These are phyloP conservation scores for Heterobasidion parviporum DNA, from an alignment of 1,284 basidiomycete species.

Conservation along the genomic window DNA sequence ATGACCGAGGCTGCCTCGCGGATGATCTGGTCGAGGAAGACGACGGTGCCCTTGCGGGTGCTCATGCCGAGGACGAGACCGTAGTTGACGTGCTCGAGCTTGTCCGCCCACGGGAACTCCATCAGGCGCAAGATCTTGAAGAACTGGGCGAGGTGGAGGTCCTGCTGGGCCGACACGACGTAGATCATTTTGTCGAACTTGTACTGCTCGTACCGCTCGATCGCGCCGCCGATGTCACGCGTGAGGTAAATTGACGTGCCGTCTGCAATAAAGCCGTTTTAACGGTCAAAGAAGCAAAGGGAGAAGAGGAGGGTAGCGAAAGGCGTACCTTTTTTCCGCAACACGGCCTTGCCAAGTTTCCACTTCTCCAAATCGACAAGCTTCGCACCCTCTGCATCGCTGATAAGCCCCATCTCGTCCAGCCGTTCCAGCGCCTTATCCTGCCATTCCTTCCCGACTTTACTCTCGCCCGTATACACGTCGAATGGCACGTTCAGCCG, in stretches of 20 bases:
- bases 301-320: background rate
- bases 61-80: constrained; percentile 95
- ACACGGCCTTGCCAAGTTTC: constrained; percentile 87
- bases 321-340: constrained; percentile 71
- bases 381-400: constrained; percentile 66
- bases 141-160: constrained; percentile 88
- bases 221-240: constrained; percentile 94
- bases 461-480: constrained; percentile 90
- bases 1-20: constrained; percentile 86
- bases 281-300: too few relatives aligned
- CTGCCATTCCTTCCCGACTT: constrained; percentile 78
- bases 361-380: constrained; percentile 81
- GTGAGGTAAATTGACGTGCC: constrained; percentile 98
- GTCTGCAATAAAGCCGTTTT: too few relatives aligned
- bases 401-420: constrained; percentile 41
- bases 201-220: constrained; percentile 89
- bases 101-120: constrained; percentile 81
- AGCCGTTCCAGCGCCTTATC: constrained; percentile 59
- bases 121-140: constrained; percentile 94
- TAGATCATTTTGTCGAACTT: constrained; percentile 99
- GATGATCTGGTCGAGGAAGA: constrained; percentile 95
- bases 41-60: constrained; percentile 93
- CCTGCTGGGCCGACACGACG: constrained; percentile 92
- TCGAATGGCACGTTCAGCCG: constrained; percentile 92
- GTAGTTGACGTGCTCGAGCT: constrained; percentile 87